Percentiles rank a stretch among this genome's conserved stretches.
Evolutionary conservation across 164 flowering plant genomes (phyloP).

Genomic region (Chimonanthus praecox): DNA sequence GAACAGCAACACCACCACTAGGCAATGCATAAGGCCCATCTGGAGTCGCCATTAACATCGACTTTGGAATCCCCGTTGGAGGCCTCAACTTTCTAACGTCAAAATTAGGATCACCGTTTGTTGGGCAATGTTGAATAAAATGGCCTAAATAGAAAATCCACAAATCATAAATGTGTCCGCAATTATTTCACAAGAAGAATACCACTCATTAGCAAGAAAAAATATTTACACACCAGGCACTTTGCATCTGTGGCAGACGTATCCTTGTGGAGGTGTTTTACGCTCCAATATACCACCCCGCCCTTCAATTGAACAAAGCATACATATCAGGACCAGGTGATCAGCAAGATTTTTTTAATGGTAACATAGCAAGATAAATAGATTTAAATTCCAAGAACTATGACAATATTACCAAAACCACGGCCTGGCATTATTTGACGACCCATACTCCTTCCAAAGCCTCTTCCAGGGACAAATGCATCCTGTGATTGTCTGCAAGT

Average conservation of each 20-base stretch:
- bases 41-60: constrained; percentile 83
- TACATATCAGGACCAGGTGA: background rate
- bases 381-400: background rate
- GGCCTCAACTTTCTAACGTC: constrained; percentile 80
- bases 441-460: constrained; percentile 69
- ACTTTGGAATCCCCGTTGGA: constrained; percentile 93
- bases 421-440: constrained; percentile 75
- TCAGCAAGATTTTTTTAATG: background rate
- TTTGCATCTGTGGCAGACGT: constrained; percentile 91
- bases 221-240: constrained; percentile 54
- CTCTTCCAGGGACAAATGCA: constrained; percentile 69
- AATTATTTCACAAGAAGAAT: background rate
- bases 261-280: constrained; percentile 89
- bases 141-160: constrained; percentile 49
- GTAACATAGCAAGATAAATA: background rate
- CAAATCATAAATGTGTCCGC: background rate
- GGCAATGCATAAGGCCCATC: constrained; percentile 95
- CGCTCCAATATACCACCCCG: constrained; percentile 48
- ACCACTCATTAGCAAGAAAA: background rate
- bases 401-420: constrained; percentile 56
- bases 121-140: constrained; percentile 95
- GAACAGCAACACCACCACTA: constrained; percentile 79
- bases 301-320: constrained; percentile 18
- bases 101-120: constrained; percentile 90
- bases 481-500: constrained; percentile 60